Evolutionary conservation across 176 grass and related monocot species (phyloP), one percentile per base, ranked within the genome.

Genomic region (Carex cristatella): DNA sequence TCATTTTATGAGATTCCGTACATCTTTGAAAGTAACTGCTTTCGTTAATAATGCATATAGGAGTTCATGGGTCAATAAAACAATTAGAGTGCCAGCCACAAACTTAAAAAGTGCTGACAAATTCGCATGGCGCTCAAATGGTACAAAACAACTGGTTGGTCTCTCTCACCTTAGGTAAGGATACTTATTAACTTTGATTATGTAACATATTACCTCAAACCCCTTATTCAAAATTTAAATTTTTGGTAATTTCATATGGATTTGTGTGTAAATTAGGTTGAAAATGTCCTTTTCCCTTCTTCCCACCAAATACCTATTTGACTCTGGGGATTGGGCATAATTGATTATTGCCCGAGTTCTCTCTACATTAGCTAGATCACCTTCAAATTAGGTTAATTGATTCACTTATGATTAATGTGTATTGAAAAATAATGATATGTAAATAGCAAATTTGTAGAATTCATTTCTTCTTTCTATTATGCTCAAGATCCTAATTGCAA

Each of bases 131-230:
- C 80, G 80, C 42, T 83, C 80, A 53, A 83, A 83, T 33, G 80
- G 80, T 83, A 48, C 80, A 63, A 83, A 83, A 44, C 61, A 83
- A 83, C 64, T 83, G 11, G 80, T 83, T 65, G 80, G 80, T 83
- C 80, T 83, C 16, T 68, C 80, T 68, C 80, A 83, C 40, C 19
- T 83, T 54, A 23, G 80, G 80, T 83, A 65, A 68, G 62, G 13
- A 32, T 67, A 49, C 56, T 62, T 5, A 64, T 40, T 27, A 44
- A 42, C 18, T 62, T 65, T 30, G 6, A 65, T 32, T 31, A 0
- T 66, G 40, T 65, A 82, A 66, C 5, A 51, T 30, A 13, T 81
- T 81, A 46, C 64, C 73, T 77, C 27, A 77, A 16, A 14, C 12
- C 4, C 49, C 10, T 77, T 32, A 31, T 73, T 1, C 15, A 23